Evolutionary conservation across 2,329 filamentous ascomycete species (phyloP), one percentile per base, ranked within the genome.

Genomic region (Clonostachys solani): DNA sequence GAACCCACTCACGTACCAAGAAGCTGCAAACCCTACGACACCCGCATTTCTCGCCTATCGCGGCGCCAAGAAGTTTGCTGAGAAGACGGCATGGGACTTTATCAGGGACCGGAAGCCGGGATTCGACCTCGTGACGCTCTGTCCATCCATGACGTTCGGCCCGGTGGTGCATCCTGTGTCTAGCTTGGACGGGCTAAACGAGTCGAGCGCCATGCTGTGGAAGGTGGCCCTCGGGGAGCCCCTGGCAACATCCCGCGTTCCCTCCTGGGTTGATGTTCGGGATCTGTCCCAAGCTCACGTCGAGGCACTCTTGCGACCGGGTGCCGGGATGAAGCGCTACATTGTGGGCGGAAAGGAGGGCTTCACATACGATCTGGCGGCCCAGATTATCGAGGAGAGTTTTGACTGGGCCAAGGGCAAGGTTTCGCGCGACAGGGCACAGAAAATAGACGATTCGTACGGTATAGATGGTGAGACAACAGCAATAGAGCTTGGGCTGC

Each of bases 1-100:
- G 78, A 81, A 81, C 52, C 77, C 77, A 0, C 66, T 81, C 17
- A 80, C 74, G 0, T 64, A 66, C 12, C 68, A 78, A 45, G 67
- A 81, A 49, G 75, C 77, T 0, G 51, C 68, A 2, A 62, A 60
- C 3, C 63, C 64, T 5, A 47, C 45, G 1, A 58, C 57, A 62
- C 57, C 70, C 67, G 56, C 68, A 62, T 77, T 60, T 5, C 47
- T 60, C 3, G 60, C 62, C 3, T 67, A 67, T 47, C 56, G 57
- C 18, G 62, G 49, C 6, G 63, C 53, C 16, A 67, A 67, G 51
- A 64, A 60, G 44, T 62, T 63, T 47, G 63, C 64, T 3, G 64
- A 67, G 46, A 54, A 56, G 4, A 57, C 58, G 18, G 62, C 60
- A 0, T 67, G 62, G 63, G 55, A 62, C 13, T 61, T 68, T 37